A percentile compares a stretch with the other conserved stretches of the same genome.
These are phyloP conservation scores for Cladosporium oxysporum DNA, from an alignment of 2,329 filamentous ascomycete genomes.

Conservation along the genomic window DNA sequence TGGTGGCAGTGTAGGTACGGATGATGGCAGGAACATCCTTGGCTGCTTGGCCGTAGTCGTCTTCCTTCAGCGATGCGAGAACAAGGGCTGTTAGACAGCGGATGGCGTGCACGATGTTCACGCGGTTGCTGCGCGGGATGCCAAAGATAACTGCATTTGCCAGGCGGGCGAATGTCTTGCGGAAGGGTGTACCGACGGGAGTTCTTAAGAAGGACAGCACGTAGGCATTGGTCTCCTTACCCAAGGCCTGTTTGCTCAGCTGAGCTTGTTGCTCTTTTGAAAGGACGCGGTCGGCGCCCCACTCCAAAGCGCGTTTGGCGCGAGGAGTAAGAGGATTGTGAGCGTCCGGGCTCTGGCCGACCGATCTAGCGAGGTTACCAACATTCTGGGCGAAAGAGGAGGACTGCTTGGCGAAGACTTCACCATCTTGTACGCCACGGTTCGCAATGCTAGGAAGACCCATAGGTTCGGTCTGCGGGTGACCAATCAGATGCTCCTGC, in stretches of 20 bases:
- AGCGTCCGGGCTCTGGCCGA: slow-evolving; percentile 49
- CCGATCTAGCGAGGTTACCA: slow-evolving; percentile 48
- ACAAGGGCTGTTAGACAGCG: slow-evolving; percentile 65
- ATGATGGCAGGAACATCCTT: slow-evolving; percentile 75
- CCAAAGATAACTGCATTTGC: slow-evolving; percentile 71
- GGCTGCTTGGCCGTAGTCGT: slow-evolving; percentile 84
- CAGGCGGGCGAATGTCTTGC: slow-evolving; percentile 66
- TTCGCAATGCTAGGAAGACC: slow-evolving; percentile 35
- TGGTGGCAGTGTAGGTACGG: slow-evolving; percentile 68
- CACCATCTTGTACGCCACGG: slow-evolving; percentile 28
- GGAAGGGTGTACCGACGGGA: slow-evolving; percentile 66
- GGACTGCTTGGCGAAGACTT: slow-evolving; percentile 27
- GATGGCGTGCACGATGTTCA: slow-evolving; percentile 69
- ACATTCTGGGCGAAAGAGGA: slow-evolving; percentile 38
- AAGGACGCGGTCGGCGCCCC: slow-evolving; percentile 33
- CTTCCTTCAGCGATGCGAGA: slow-evolving; percentile 73
- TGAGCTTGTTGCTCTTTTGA: slow-evolving; percentile 54
- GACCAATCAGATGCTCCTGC: slow-evolving; percentile 29
- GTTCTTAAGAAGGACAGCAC: slow-evolving; percentile 52
- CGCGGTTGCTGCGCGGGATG: slow-evolving; percentile 68
- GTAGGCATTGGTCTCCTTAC: slow-evolving; percentile 45
- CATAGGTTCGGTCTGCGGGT: slow-evolving; percentile 37
- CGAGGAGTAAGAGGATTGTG: slow-evolving; percentile 40
- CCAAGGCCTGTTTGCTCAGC: slow-evolving; percentile 52
- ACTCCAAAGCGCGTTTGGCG: slow-evolving; percentile 38